Evolutionary conservation across 805 yeast species (phyloP).

Genomic region (Lipomyces starkeyi): DNA sequence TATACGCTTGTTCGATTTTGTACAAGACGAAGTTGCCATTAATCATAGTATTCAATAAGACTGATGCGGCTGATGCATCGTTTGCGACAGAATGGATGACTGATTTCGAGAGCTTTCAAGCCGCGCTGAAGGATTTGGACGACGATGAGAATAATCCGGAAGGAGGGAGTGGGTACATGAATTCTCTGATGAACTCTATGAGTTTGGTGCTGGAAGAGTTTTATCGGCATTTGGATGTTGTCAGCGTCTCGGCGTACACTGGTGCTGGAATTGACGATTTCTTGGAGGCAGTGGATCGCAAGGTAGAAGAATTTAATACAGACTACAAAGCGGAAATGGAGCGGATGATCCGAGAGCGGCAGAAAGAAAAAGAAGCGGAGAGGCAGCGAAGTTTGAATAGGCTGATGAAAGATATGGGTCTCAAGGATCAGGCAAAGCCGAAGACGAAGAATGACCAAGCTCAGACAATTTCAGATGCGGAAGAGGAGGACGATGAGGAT

Average conservation of each 20-base stretch:
- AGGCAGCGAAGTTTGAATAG: constrained; percentile 73
- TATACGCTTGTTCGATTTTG: constrained; percentile 94
- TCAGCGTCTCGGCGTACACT: constrained; percentile 88
- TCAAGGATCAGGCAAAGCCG: constrained; percentile 54
- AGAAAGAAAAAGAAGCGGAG: constrained; percentile 71
- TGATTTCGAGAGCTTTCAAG: constrained; percentile 91
- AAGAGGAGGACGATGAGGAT: constrained; percentile 57
- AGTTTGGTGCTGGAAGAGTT: constrained; percentile 95
- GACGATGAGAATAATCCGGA: constrained; percentile 66
- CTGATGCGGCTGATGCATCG: constrained; percentile 82
- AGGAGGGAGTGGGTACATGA: constrained; percentile 88
- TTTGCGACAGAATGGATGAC: constrained; percentile 98
- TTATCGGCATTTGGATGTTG: constrained; percentile 89
- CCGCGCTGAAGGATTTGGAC: constrained; percentile 69
- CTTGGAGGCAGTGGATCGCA: constrained; percentile 78
- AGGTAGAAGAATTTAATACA: constrained; percentile 84
- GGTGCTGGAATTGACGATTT: constrained; percentile 96
- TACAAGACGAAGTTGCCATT: constrained; percentile 96
- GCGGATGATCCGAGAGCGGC: constrained; percentile 73
- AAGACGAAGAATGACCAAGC: constrained; percentile 65
- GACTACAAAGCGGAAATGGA: constrained; percentile 88
- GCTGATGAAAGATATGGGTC: constrained; percentile 86
- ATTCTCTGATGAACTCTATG: constrained; percentile 91
- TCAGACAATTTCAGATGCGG: constrained; percentile 61
- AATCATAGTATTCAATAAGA: constrained; percentile 95